These are phyloP conservation scores for Tephrocybe sp. DNA, from an alignment of 768 basidiomycete species.

Conservation along the genomic window DNA sequence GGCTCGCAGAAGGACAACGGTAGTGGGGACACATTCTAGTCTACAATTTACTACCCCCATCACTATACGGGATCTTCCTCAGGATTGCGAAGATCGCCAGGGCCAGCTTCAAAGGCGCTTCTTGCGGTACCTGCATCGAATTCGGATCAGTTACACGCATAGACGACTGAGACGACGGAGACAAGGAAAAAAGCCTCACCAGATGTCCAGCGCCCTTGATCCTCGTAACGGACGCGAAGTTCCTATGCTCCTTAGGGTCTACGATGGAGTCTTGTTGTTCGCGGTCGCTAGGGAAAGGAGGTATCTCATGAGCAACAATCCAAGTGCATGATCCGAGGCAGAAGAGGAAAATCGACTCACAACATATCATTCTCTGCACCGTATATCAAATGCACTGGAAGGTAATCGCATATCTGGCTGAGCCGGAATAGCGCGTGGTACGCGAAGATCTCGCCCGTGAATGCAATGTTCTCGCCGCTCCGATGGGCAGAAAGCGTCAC, in stretches of 20 bases:
- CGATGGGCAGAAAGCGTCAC: constrained; percentile 27
- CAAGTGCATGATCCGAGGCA: no score
- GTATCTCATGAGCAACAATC: no score
- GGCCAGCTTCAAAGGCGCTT: constrained; percentile 27
- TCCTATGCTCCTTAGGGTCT: constrained; percentile 24
- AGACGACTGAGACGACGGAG: no score
- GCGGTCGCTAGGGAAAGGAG: constrained; percentile 16
- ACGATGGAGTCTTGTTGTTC: constrained; percentile 27
- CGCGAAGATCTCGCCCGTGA: constrained; percentile 22
- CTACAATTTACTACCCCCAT: no score
- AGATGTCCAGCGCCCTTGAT: constrained; percentile 30
- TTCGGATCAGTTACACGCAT: no score
- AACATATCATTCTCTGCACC: constrained; percentile 31
- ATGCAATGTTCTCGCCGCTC: constrained; percentile 25
- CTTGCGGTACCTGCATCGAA: constrained; percentile 26
- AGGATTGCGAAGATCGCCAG: constrained; percentile 20
- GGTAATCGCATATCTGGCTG: constrained; percentile 24
- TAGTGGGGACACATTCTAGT: no score
- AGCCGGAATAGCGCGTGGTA: constrained; percentile 26
- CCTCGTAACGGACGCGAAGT: constrained; percentile 25
- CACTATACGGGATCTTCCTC: constrained; percentile 4
- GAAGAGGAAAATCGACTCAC: constrained; percentile 16
- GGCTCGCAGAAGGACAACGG: no score
- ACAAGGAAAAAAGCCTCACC: constrained; percentile 15
- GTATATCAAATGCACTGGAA: constrained; percentile 30